Base-by-base conservation (phyloP, 805 yeast species). In the Komagataella kurtzmanii region DNA sequence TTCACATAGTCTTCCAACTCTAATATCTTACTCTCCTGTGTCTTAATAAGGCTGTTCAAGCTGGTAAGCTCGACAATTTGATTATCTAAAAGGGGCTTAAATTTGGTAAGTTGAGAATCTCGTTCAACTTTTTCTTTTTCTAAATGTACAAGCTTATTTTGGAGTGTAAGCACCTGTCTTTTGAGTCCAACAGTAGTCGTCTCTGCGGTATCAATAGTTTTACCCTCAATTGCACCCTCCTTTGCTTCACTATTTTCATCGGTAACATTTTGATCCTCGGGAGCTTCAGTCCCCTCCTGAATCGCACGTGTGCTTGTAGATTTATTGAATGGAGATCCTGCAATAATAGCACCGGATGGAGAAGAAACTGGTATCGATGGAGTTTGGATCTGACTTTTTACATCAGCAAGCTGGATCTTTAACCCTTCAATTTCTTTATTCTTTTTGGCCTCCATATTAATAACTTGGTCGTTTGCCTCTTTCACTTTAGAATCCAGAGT, bases 1-100 rank as follows among this genome's bases (percentile, higher is more conserved):
- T 64, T 66, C 1, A 81, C 63, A 54, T 73, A 72, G 3, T 54
- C 50, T 17, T 71, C 61, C 56, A 79, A 69, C 14, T 62, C 60
- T 2, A 64, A 66, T 46, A 81, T 72, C 55, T 71, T 65, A 3
- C 63, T 65, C 51, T 76, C 76, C 63, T 80, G 89, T 6, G 65
- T 63, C 56, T 76, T 73, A 24, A 85, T 72, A 21, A 84, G 60
- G 17, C 69, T 65, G 58, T 83, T 83, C 60, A 85, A 64, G 18
- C 71, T 71, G 10, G 72, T 67, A 40, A 81, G 66, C 52, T 80
- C 79, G 7, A 74, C 62, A 52, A 81, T 69, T 58, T 79, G 79
- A 45, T 75, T 71, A 17, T 67, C 68, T 67, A 81, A 72, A 49
- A 80, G 67, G 3, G 80, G 74, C 57, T 81, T 79, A 51, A 80